These are phyloP conservation scores for Pyropia yezoensis DNA, from an alignment of 23 red algal genomes.

Conservation along the genomic window DNA sequence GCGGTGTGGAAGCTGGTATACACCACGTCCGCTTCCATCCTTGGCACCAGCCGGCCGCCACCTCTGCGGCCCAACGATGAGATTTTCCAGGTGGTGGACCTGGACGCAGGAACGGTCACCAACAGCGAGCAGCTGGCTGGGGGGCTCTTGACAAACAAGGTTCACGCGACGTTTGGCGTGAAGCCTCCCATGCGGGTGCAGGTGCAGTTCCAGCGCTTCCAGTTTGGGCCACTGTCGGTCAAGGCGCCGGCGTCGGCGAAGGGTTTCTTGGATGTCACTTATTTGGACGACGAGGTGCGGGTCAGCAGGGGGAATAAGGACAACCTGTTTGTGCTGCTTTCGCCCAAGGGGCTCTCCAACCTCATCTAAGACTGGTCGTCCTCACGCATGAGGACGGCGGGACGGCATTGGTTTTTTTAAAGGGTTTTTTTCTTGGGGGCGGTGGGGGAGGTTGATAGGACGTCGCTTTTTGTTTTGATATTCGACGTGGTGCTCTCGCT, in stretches of 20 bases:
- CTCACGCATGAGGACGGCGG: too few relatives aligned
- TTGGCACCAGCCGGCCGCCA: conserved; percentile 29
- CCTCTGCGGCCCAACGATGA: conserved; percentile 29
- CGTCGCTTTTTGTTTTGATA: too few relatives aligned
- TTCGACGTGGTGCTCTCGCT: too few relatives aligned
- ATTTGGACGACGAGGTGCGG: conserved; percentile 69
- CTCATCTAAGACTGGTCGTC: neutral
- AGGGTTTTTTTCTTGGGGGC: too few relatives aligned
- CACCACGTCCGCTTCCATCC: conserved; percentile 62
- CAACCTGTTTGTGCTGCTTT: conserved; percentile 81
- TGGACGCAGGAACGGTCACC: conserved; percentile 13
- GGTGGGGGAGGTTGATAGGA: too few relatives aligned
- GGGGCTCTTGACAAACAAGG: conserved; percentile 58
- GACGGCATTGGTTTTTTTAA: too few relatives aligned
- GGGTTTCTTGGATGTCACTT: conserved; percentile 76
- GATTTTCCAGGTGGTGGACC: conserved; percentile 67
- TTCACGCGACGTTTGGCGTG: conserved; percentile 52
- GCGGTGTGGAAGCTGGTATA: conserved; percentile 74
- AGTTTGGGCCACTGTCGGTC: conserved; percentile 50
- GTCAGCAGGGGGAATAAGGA: conserved; percentile 69
- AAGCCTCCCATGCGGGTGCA: conserved; percentile 40
- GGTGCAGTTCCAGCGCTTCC: conserved; percentile 70
- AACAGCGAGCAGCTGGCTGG: conserved; percentile 62
- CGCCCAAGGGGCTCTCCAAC: neutral
- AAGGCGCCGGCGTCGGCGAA: conserved; percentile 32